Base-by-base conservation (phyloP, 306 rosid genomes). In the Prunus armeniaca region DNA sequence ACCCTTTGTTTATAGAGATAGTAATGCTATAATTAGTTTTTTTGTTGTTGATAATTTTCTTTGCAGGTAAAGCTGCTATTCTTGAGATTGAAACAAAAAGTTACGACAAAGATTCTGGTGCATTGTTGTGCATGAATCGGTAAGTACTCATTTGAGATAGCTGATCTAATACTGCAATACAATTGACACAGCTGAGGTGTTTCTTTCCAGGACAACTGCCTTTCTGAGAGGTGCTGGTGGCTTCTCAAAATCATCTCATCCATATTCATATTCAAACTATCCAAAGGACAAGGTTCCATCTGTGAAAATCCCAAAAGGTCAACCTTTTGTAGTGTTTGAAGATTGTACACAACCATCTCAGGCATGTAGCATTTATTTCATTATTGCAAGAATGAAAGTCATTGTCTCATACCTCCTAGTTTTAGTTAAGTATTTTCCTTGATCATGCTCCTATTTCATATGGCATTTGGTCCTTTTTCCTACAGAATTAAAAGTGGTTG, bases 201-300 rank as follows among this genome's bases (percentile, higher is more conserved):
- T 82, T 28, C 79, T 81, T 75, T 86, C 84, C 90, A 92, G 99
- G 86, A n/a, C 73, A 34, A 87, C 96, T 20, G 74, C 38, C 64
- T 95, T 76, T 84, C 89, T 92, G 71, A 97, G 97, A 41, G 97
- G 99, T 74, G 97, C 97, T 74, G 99, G 99, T 73, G 99, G 99
- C 78, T 92, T 95, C 91, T 95, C 99, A 73, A 88, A 73, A 66
- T 88, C 99, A 46, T 89, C 97, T 83, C 77, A 75, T 9, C 97
- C 89, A 19, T 92, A 79, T 83, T 89, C 97, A 49, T 92, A 90
- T 82, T 67, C 93, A 34, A 95, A 88, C 78, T 95, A 95, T 87
- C 86, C 91, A 45, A 28, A 67, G 28, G 78, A 81, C 82, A 84
- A 89, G 82, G 79, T 66, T 73, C 12, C 90, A 51, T 76, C 86